A percentile compares a stretch with the other conserved stretches of the same genome.
These are phyloP conservation scores for Vitis riparia DNA, from an alignment of 164 flowering plant genomes.

Conservation along the genomic window DNA sequence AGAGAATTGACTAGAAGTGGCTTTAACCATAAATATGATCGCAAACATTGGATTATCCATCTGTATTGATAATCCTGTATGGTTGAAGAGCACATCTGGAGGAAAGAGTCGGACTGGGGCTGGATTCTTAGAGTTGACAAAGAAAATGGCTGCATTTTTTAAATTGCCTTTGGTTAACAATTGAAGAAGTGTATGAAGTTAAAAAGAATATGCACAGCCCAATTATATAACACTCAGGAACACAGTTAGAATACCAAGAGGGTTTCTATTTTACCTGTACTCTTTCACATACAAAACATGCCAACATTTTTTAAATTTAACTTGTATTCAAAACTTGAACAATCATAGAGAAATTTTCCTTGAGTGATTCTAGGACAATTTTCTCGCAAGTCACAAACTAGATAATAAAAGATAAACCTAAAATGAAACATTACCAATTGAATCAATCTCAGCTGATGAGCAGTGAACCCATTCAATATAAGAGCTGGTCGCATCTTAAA, in stretches of 20 bases:
- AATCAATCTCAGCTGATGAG: slow-evolving; percentile 78
- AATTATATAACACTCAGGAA: background rate
- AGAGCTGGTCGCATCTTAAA: slow-evolving; percentile 81
- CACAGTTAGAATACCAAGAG: background rate
- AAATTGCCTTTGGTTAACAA: too few relatives aligned
- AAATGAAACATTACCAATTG: slow-evolving; percentile 49
- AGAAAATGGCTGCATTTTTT: too few relatives aligned
- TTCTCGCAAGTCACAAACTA: too few relatives aligned
- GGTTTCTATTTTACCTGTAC: background rate
- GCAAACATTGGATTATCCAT: too few relatives aligned
- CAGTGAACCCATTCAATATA: slow-evolving; percentile 64
- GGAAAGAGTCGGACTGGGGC: too few relatives aligned
- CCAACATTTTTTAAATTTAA: background rate
- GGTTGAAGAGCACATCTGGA: too few relatives aligned
- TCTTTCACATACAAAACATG: background rate
- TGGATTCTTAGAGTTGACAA: too few relatives aligned
- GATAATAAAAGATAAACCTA: background rate
- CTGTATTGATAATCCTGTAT: too few relatives aligned
- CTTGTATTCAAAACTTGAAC: background rate
- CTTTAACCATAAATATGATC: too few relatives aligned
- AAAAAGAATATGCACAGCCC: background rate
- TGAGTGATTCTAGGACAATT: background rate
- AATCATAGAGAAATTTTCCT: background rate
- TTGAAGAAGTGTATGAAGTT: too few relatives aligned
- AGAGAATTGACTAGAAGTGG: too few relatives aligned